Base-by-base conservation (phyloP, 129 eudicot genomes). In the Artemisia tridentata region DNA sequence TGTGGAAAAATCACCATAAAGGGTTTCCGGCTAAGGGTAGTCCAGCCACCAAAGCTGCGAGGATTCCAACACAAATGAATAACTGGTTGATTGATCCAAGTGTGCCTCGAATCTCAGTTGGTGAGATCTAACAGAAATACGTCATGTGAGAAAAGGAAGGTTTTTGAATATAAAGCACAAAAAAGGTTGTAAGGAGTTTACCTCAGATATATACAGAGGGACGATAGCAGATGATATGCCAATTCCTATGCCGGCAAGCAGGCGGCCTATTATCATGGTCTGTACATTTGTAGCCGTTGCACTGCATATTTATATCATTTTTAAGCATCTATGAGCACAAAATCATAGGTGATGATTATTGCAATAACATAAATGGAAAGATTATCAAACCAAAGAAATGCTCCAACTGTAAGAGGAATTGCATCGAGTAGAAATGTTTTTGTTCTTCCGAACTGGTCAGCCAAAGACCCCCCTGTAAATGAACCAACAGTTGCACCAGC, bases 401-500 rank as follows among this genome's bases (percentile, higher is more conserved):
- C 98, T 77, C 98, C 98, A 23, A 88, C 80, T 51, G 96, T 81
- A 55, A 92, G 91, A 50, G 98, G 98, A 71, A 92, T 88, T 52
- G 95, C 95, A 83, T 88, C 96, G 55, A 92, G 79, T 38, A 73
- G 66, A 78, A 92, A 92, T 31, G 98, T 88, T 75, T 86, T 86
- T 59, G 96, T 92, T 71, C 98, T 71, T 51, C 98, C 98, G 18
- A 92, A 88, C 77, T 86, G 84, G 77, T 92, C 98, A 81, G 98
- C 98, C 84, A 92, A 72, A 76, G 89, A 62, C 70, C 98, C 98
- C 45, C 96, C 96, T 58, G 98, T 86, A 55, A 92, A 92, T 58
- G 98, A 92, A 51, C 98, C 98, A 31, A 92, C 85, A 55, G 95
- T 86, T 45, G 98, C 98, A 56, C 98, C 98, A 61, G 96, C 98